Conservation (phyloP, 2,329 filamentous ascomycete genomes). For the Fusarium pseudonygamai region DNA sequence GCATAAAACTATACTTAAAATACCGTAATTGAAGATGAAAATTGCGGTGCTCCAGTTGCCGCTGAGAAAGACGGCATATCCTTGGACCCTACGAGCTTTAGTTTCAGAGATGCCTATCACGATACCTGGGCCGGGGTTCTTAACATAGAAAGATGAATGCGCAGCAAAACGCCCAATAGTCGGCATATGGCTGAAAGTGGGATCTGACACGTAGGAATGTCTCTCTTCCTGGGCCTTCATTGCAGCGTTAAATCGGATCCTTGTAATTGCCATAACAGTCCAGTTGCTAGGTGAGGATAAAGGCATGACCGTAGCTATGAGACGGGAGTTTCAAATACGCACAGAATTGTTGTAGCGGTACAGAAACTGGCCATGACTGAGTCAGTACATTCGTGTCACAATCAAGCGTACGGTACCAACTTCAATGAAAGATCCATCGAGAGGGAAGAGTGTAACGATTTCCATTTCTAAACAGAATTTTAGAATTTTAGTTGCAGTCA, state of each 20-base stretch:
- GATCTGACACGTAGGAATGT: not conserved
- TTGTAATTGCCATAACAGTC: not conserved
- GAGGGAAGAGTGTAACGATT: not conserved
- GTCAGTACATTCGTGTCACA: not conserved
- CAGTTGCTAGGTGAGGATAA: not conserved
- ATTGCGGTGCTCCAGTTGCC: not conserved
- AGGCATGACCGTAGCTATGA: too few relatives aligned
- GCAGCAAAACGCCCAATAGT: not conserved
- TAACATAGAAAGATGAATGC: not conserved
- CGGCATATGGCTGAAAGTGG: not conserved
- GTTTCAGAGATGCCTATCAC: not conserved
- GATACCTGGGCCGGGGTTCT: rapidly evolving
- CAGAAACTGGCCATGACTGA: not conserved
- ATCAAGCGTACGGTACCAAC: not conserved
- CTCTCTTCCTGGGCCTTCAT: not conserved
- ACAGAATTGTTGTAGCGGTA: not conserved
- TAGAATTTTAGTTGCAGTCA: too few relatives aligned
- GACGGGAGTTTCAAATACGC: not conserved
- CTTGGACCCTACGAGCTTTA: not conserved
- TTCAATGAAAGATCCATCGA: not conserved
- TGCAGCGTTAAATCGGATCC: not conserved
- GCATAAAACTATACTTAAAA: not conserved
- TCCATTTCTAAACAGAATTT: not conserved
- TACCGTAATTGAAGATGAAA: not conserved
- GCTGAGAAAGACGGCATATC: not conserved